phyloP scores from a whole-genome alignment of 129 eudicot species.

The Flaveria bidentis region DNA sequence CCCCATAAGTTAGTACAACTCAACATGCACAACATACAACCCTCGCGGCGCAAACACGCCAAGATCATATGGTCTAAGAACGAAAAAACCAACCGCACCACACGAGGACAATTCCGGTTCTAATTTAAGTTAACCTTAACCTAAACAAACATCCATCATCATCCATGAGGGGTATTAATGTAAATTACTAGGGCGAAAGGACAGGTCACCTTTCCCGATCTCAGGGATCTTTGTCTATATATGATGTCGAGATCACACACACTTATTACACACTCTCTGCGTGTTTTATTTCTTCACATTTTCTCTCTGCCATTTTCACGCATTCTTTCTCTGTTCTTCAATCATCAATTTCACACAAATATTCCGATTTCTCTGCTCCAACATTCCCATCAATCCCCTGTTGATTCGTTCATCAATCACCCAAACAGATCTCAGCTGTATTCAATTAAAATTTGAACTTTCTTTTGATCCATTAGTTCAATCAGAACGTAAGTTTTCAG shows the following conservation, averaged over 20 bases:
- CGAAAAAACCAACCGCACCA: too few species aligned
- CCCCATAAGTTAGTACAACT: too few species aligned
- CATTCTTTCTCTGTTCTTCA: not conserved
- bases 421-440: not conserved
- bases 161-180: too few species aligned
- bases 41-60: too few species aligned
- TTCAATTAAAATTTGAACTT: constrained; percentile 18
- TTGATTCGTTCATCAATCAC: not conserved
- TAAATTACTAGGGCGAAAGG: not conserved
- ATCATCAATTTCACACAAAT: not conserved
- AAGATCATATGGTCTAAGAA: too few species aligned
- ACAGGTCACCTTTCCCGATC: constrained; percentile 17
- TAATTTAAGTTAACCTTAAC: too few species aligned
- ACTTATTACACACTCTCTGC: not conserved
- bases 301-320: constrained; percentile 22
- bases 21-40: too few species aligned
- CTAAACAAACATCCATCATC: too few species aligned
- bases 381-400: constrained; percentile 7
- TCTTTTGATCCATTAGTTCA: not conserved
- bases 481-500: not conserved
- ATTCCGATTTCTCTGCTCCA: constrained; percentile 13
- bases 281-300: not conserved
- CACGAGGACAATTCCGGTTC: too few species aligned
- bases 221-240: constrained; percentile 24
- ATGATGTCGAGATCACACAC: constrained; percentile 6